phyloP scores from a whole-genome alignment of 352 stramenopile genomes.

The Phytophthora pini region DNA sequence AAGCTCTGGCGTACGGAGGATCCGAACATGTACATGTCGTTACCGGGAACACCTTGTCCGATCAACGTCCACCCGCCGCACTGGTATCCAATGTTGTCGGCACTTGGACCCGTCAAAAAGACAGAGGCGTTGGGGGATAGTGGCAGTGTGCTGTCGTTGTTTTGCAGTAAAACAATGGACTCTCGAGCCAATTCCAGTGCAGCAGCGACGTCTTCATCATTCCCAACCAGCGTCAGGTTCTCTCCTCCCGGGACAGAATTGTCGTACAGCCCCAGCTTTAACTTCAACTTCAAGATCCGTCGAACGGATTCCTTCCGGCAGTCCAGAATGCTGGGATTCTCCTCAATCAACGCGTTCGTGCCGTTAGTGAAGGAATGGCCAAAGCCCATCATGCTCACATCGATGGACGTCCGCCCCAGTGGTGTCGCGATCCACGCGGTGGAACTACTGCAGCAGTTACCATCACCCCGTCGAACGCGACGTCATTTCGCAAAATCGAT shows the following conservation, averaged over 20 bases:
- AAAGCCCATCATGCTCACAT: no score
- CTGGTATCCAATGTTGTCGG: conserved; percentile 51
- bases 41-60: conserved; percentile 72
- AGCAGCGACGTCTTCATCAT: conserved; percentile 38
- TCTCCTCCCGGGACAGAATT: conserved; percentile 44
- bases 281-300: no score
- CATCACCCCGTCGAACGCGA: no score
- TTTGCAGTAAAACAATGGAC: conserved; percentile 35
- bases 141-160: conserved; percentile 53
- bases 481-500: no score
- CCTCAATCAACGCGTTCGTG: no score
- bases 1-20: conserved; percentile 50
- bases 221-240: conserved; percentile 38
- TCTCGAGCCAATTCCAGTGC: conserved; percentile 55
- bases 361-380: no score
- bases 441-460: no score
- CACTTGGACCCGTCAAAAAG: conserved; percentile 59
- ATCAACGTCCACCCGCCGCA: conserved; percentile 68
- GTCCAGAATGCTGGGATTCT: no score
- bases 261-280: no score
- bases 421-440: no score
- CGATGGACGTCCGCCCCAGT: no score
- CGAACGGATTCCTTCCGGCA: no score
- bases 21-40: conserved; percentile 48
- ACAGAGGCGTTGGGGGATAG: conserved; percentile 28